Percentiles rank a stretch among this genome's conserved stretches.
These are phyloP conservation scores for Pythium biforme DNA, from an alignment of 352 stramenopile genomes.

Conservation along the genomic window DNA sequence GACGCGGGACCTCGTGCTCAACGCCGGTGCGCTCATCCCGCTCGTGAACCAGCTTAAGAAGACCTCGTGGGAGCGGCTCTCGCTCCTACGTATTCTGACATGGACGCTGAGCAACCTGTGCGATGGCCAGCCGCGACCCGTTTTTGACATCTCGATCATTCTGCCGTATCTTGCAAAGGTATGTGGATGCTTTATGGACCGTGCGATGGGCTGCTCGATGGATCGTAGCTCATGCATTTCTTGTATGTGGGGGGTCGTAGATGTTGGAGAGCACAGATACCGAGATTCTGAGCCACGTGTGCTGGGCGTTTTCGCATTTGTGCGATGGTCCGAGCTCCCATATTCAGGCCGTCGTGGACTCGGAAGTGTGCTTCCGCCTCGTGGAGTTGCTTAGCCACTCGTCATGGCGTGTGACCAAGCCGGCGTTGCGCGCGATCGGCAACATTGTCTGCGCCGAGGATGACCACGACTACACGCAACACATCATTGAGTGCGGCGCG, in stretches of 20 bases:
- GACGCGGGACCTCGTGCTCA: slow-evolving; percentile 88
- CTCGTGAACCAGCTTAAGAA: slow-evolving; percentile 90
- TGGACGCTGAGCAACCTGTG: slow-evolving; percentile 94
- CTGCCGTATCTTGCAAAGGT: slow-evolving; percentile 82
- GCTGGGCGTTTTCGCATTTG: slow-evolving; percentile 96
- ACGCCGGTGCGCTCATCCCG: slow-evolving; percentile 75
- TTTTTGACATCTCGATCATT: slow-evolving; percentile 90
- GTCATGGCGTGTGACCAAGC: slow-evolving; percentile 96
- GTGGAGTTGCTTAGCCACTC: slow-evolving; percentile 92
- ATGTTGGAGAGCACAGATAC: slow-evolving; percentile 94
- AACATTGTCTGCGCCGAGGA: slow-evolving; percentile 99
- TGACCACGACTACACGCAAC: slow-evolving; percentile 89
- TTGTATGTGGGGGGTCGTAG: slow-evolving; percentile 22
- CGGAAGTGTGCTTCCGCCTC: slow-evolving; percentile 87
- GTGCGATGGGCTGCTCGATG: no score
- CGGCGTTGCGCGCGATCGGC: slow-evolving; percentile 95
- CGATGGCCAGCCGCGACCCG: slow-evolving; percentile 86
- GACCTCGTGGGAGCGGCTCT: slow-evolving; percentile 77
- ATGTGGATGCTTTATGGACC: neutral
- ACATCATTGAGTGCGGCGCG: slow-evolving; percentile 96
- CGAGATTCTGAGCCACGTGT: slow-evolving; percentile 94
- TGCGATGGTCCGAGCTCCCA: slow-evolving; percentile 96
- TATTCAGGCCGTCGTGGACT: slow-evolving; percentile 94
- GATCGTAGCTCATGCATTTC: neutral
- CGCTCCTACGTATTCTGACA: slow-evolving; percentile 88